Evolutionary conservation across 2,329 filamentous ascomycete genomes (phyloP), one percentile per base, ranked within the genome.

Genomic region (Aspergillus sp.): DNA sequence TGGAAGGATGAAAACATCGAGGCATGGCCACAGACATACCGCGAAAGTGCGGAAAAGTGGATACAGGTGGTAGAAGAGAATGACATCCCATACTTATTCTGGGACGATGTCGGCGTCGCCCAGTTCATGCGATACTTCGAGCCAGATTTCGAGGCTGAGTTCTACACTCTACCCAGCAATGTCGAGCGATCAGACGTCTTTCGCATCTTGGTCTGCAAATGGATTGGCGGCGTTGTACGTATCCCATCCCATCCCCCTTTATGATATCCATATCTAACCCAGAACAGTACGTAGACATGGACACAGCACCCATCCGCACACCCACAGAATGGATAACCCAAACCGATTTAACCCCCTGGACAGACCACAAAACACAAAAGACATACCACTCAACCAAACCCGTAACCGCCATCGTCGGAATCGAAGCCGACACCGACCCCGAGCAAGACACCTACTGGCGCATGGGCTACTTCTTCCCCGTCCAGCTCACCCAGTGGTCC

Each of bases 401-500:
- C 1, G 65, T 70, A 17, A 43, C 60, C 4, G 64, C 64, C 9
- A 65, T 73, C 41, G 64, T 72, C 34, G 70, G 71, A 20, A 60
- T 73, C 15, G 71, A 73, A 63, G 69, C 68, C 4, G 71, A 73
- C 49, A 69, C 62, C 41, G 49, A 59, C 17, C 65, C 68, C 1
- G 55, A 65, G 12, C 62, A 48, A 36, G 64, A 71, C 48, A 39
- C 52, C 5, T 71, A 71, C 55, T 73, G 71, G 71, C 69, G 70
- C n/a, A 66, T 69, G 65, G 71, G 71, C 30, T 73, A 73, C 58
- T 59, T 64, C 18, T 67, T 68, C 50, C 68, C 71, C 3, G 56
- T 72, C 15, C 70, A 73, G 50, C 57, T 72, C 6, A 72, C 70
- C 0, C 70, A 72, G 32, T 73, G 71, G 71, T 61, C 69, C 0